Conservation (phyloP, 371 early-diverging fungal species). For the Mucor plumbeus region DNA sequence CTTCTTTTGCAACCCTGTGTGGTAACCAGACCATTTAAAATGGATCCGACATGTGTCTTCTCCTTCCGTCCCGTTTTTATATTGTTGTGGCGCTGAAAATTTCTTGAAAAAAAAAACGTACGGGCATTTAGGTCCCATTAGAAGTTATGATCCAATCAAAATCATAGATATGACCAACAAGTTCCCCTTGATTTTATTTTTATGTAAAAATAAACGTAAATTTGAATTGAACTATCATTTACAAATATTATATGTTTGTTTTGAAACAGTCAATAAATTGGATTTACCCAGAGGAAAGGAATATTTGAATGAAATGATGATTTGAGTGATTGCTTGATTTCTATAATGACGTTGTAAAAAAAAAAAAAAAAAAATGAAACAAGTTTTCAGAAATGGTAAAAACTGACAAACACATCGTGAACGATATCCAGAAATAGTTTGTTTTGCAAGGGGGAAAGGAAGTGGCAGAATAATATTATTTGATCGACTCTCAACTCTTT, state of each 20-base stretch:
- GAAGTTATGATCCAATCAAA: slow-evolving; percentile 1
- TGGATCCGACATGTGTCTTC: neutral
- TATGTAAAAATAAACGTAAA: neutral
- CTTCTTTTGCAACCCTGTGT: neutral
- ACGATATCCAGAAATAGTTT: neutral
- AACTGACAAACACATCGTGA: neutral
- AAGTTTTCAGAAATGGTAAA: neutral
- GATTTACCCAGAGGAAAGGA: neutral
- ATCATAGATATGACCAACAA: neutral
- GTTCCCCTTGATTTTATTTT: neutral
- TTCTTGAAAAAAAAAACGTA: neutral
- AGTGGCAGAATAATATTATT: neutral
- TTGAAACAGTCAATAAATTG: neutral
- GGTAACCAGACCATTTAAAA: slow-evolving; percentile 2
- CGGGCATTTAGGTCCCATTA: slow-evolving; percentile 5
- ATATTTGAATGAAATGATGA: neutral
- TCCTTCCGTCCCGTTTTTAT: slow-evolving; percentile 1
- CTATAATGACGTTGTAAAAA: neutral
- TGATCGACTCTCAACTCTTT: neutral
- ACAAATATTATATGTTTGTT: neutral
- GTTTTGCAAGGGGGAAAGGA: neutral
- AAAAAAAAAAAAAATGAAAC: neutral
- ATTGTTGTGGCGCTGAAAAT: slow-evolving; percentile 1
- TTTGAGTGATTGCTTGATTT: neutral
- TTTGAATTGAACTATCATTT: no score